phyloP scores from a whole-genome alignment of 106 monocot species.

The Apostasia ramifera region DNA sequence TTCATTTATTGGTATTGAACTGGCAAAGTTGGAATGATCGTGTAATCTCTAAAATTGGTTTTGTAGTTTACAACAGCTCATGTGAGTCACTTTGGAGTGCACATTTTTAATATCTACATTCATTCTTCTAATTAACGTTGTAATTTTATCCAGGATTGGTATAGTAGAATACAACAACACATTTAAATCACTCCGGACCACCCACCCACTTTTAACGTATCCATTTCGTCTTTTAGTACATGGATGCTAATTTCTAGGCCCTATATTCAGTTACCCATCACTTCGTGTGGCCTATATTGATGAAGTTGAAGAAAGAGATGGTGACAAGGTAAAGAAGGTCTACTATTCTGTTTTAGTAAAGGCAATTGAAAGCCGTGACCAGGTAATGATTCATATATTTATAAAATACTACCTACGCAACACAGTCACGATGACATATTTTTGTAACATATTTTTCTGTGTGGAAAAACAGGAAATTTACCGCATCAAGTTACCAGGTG shows the following conservation, averaged over 20 bases:
- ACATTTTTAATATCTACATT: too few relatives aligned
- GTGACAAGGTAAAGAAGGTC: slow-evolving; percentile 82
- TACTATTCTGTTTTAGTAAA: slow-evolving; percentile 95
- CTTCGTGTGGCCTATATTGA: slow-evolving; percentile 97
- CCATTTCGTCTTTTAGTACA: too few relatives aligned
- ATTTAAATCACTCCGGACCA: too few relatives aligned
- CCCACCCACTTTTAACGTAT: too few relatives aligned
- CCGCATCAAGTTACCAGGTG: slow-evolving; percentile 90
- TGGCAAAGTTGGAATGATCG: too few relatives aligned
- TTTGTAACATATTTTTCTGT: slow-evolving; percentile 12
- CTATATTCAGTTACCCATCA: slow-evolving; percentile 64
- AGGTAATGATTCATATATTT: slow-evolving; percentile 38
- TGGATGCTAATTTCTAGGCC: background rate
- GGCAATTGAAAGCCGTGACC: slow-evolving; percentile 93
- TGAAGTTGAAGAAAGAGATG: slow-evolving; percentile 95
- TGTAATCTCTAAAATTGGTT: too few relatives aligned
- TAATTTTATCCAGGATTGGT: too few relatives aligned
- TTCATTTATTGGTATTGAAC: too few relatives aligned
- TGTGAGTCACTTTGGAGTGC: too few relatives aligned
- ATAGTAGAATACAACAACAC: too few relatives aligned
- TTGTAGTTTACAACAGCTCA: too few relatives aligned
- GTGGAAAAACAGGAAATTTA: slow-evolving; percentile 77
- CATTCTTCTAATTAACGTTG: too few relatives aligned
- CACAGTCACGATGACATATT: background rate
- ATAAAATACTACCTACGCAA: slow-evolving; percentile 1